A percentile compares a stretch with the other conserved stretches of the same genome.
These are phyloP conservation scores for Fusarium nanum DNA, from an alignment of 2,329 filamentous ascomycete species.

Conservation along the genomic window DNA sequence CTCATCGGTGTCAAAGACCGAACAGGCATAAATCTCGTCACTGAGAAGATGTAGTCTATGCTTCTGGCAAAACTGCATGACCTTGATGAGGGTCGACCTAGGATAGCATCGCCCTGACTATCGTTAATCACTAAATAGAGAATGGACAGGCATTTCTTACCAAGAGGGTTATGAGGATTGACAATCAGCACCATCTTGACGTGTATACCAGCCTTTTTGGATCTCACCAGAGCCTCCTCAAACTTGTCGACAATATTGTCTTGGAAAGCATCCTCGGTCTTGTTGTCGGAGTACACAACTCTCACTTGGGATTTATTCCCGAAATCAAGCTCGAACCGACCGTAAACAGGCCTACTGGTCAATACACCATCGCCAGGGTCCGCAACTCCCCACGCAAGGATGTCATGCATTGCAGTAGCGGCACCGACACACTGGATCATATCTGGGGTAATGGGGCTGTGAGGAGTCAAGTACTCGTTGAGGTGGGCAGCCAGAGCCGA, in stretches of 20 bases:
- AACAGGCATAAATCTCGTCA: conserved; percentile 69
- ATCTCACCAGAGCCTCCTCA: conserved; percentile 55
- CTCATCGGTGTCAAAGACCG: conserved; percentile 57
- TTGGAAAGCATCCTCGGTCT: conserved; percentile 58
- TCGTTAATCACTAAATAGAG: conserved; percentile 6
- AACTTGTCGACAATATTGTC: conserved; percentile 58
- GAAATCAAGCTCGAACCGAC: conserved; percentile 63
- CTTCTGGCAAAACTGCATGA: conserved; percentile 63
- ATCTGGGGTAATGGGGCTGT: conserved; percentile 44
- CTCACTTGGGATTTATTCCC: conserved; percentile 55
- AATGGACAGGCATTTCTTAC: conserved; percentile 38
- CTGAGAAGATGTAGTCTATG: conserved; percentile 65
- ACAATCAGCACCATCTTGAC: conserved; percentile 63
- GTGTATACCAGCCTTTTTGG: conserved; percentile 51
- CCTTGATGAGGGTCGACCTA: conserved; percentile 53
- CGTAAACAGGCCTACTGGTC: conserved; percentile 57
- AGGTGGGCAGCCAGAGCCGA: conserved; percentile 52
- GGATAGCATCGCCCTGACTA: conserved; percentile 57
- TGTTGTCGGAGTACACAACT: conserved; percentile 59
- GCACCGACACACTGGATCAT: conserved; percentile 52
- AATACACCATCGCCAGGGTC: conserved; percentile 56
- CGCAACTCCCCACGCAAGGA: conserved; percentile 54
- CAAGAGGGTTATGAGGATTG: conserved; percentile 66
- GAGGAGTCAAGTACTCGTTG: conserved; percentile 53
- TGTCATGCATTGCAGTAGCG: conserved; percentile 55